phyloP scores from a whole-genome alignment of 176 grass and related monocot genomes.

The Phoenix roebelenii region DNA sequence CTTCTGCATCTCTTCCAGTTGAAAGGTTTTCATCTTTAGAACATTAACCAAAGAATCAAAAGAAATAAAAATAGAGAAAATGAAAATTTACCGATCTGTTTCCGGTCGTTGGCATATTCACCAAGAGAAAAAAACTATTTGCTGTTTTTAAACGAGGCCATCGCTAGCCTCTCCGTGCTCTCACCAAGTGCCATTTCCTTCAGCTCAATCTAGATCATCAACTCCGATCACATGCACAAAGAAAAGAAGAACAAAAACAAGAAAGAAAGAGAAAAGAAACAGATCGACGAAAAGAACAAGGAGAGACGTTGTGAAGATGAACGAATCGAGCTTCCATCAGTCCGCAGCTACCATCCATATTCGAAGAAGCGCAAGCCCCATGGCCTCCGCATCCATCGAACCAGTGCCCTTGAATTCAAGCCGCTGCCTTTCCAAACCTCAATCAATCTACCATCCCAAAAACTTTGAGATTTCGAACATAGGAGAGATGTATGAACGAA shows the following conservation, averaged over 20 bases:
- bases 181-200: slow-evolving; percentile 38
- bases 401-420: too few relatives aligned
- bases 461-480: too few relatives aligned
- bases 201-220: slow-evolving; percentile 9
- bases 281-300: not conserved
- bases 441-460: too few relatives aligned
- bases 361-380: not conserved
- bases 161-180: slow-evolving; percentile 30
- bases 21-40: slow-evolving; percentile 23
- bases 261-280: not conserved
- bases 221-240: slow-evolving; percentile 5
- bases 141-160: slow-evolving; percentile 38
- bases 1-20: slow-evolving; percentile 45
- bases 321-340: slow-evolving; percentile 26
- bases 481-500: too few relatives aligned
- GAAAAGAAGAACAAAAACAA: not conserved
- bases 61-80: not conserved
- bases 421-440: too few relatives aligned
- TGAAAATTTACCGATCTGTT: slow-evolving; percentile 26
- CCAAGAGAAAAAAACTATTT: slow-evolving; percentile 27
- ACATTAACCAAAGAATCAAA: not conserved
- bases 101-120: slow-evolving; percentile 1
- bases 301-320: slow-evolving; percentile 68
- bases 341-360: not conserved
- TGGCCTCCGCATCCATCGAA: not conserved